Base-by-base conservation (phyloP, 2,329 filamentous ascomycete species). In the Whalleya microplaca region DNA sequence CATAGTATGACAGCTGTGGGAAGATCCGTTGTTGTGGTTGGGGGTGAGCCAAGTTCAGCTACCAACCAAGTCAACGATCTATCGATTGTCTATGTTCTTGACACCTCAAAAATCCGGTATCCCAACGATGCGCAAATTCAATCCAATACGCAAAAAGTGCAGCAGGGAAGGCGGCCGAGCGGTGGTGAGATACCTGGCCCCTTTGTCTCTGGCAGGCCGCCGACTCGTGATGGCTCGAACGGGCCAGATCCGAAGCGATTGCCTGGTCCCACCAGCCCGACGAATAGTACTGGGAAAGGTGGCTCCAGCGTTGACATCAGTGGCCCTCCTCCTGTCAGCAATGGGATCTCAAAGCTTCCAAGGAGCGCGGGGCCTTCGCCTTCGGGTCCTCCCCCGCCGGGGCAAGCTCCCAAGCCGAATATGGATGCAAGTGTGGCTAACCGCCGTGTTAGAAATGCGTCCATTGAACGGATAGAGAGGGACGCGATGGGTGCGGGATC, bases 1-100 rank as follows among this genome's bases (percentile, higher is more conserved):
- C 95, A 99, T 73, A 97, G 92, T 73, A 98, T 99, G 95, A 98
- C 95, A 2, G 88, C 92, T 2, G 91, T 94, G 61, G 92, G 91
- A 27, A 97, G 96, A 73, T 90, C 93, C 57, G 88, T 99, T 61
- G 88, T 98, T 46, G 91, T 98, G 41, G 81, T 98, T 29, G 96
- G 91, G 40, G 95, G 95, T 62, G 96, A 99, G 73, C 95, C 95
- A 14, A 98, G 93, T 72, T 93, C 92, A 16, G 89, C 91, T 23
- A 85, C 90, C 0, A 85, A 89, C 46, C 87, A 95, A 67, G 85
- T 91, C 29, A 88, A 88, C 59, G 95, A 99, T 71, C 80, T 99
- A 50, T 92, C 90, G 56, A 84, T 96, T 68, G 89, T 92, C 37
- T 99, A 98, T 73, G 84, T 97, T 62, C 80, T 99, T 59, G 95